Conservation (phyloP, 1,284 basidiomycete species). For the Trametes hirsuta region DNA sequence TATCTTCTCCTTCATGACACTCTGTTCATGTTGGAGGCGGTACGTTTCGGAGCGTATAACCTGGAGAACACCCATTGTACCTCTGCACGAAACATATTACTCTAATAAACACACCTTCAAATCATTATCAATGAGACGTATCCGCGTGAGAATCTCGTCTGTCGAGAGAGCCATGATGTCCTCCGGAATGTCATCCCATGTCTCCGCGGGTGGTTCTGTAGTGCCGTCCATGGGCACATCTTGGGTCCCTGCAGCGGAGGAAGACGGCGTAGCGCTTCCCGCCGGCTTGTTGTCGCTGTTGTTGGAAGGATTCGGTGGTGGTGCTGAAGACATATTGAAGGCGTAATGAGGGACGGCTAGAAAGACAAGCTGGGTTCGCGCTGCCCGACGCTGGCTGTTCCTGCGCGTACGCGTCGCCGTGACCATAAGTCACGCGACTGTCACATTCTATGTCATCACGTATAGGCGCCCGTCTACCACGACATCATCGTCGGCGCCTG, state of each 20-base stretch:
- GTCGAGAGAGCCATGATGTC: slow-evolving; percentile 75
- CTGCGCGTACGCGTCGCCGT: slow-evolving; percentile 27
- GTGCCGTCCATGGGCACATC: slow-evolving; percentile 71
- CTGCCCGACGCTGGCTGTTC: slow-evolving; percentile 7
- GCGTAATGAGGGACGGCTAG: slow-evolving; percentile 1
- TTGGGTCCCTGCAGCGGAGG: slow-evolving; percentile 38
- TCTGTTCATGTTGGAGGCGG: slow-evolving; percentile 92
- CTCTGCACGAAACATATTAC: background rate
- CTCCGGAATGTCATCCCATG: slow-evolving; percentile 82
- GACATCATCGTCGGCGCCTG: background rate
- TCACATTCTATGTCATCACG: slow-evolving; percentile 1
- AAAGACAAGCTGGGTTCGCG: slow-evolving; percentile 7
- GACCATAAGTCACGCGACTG: slow-evolving; percentile 12
- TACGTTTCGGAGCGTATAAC: slow-evolving; percentile 95
- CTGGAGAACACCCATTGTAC: slow-evolving; percentile 43
- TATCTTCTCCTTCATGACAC: slow-evolving; percentile 97
- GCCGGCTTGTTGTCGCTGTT: slow-evolving; percentile 56
- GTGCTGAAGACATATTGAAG: slow-evolving; percentile 63
- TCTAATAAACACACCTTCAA: slow-evolving; percentile 68
- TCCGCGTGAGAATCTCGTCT: slow-evolving; percentile 87
- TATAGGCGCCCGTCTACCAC: background rate
- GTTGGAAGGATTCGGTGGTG: slow-evolving; percentile 54
- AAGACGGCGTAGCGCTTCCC: slow-evolving; percentile 38
- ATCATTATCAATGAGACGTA: slow-evolving; percentile 92
- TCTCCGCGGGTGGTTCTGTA: slow-evolving; percentile 69